Base-by-base conservation (phyloP, 768 basidiomycete genomes). In the Boletus pseudo-olivaceus region DNA sequence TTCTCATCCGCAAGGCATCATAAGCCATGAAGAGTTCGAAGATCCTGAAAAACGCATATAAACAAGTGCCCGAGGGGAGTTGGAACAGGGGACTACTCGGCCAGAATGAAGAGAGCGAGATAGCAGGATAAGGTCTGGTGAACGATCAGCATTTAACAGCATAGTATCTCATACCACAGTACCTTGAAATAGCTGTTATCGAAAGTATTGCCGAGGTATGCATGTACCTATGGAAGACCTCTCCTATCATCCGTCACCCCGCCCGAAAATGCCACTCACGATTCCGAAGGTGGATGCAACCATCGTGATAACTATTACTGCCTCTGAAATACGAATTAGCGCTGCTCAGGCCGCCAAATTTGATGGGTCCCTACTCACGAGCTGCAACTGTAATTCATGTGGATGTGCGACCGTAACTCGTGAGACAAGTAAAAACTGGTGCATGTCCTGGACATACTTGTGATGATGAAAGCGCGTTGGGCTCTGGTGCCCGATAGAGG, bases 21-120 rank as follows among this genome's bases (percentile, higher is more conserved):
- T 85, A 81, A 3, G 88, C 87, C 79, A 93, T 87, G 52, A 85
- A 72, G 7, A 91, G 70, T 62, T 92, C 89, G 57, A 93, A 93
- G 1, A 91, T 53, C 68, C 90, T 93, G 55, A n/a, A 17, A 50
- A 37, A 33, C 34, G 33, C 14, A 11, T 23, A 11, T 67, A 7
- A 62, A 32, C 8, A 55, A 29, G 17, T 30, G 26, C 3, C 4
- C 27, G 20, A 32, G 19, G 5, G 9, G 17, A 23, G n/a, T 14
- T 42, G 32, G 44, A 34, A 45, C 15, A 48, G n/a, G 37, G 35
- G 71, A 81, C 47, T 66, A 91, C 90, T 89, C 90, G 53, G 88
- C 91, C 10, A 93, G 75, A 26, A 85, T 84, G 67, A 92, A 93
- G 7, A 93, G 75, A 4, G 88, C 88, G 6, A 93, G 82, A 67